Evolutionary conservation across 2,329 filamentous ascomycete species (phyloP), one percentile per base, ranked within the genome.

Genomic region (Didymella keratinophila): DNA sequence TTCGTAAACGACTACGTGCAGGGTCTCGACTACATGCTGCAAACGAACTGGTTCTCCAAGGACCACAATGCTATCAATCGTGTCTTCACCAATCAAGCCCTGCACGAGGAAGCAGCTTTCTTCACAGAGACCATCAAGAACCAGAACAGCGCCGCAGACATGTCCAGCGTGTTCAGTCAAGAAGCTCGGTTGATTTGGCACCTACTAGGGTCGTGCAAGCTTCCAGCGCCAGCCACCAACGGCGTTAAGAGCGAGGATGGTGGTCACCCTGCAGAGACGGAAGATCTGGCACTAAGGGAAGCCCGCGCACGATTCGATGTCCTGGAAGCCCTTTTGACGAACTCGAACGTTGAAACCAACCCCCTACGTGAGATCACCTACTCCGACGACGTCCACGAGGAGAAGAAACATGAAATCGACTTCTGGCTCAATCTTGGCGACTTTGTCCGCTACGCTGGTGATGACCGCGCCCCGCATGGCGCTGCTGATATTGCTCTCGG

Each of bases 381-480:
- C 81, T 25, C 77, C 79, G 60, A 80, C 81, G 72, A 77, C 58
- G 71, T 74, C 42, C 73, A 75, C n/a, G 68, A 70, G 16, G 48
- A 50, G 21, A 69, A 73, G 56, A 78, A 77, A 56, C 69, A 74
- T 32, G 88, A 93, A 65, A 81, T 91, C 52, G 87, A 91, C 60
- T 97, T 97, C 77, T 97, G 93, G 93, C 86, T 89, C 71, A 84
- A 86, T 25, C 82, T 97, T 16, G 92, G 87, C 49, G 85, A 89
- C 61, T 92, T 91, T 70, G 82, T 91, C 27, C 86, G 87, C 37
- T 79, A 87, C 20, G 85, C 84, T 28, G 84, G 87, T 62, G 86
- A 90, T 58, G 83, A 87, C 36, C 80, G 84, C 46, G 79, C 78
- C 30, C 79, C 84, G 6, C 79, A 78, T 57, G 86, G 83, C 66